These are phyloP conservation scores for Aspergillus bertholletiae DNA, from an alignment of 495 filamentous ascomycete genomes.

Conservation along the genomic window DNA sequence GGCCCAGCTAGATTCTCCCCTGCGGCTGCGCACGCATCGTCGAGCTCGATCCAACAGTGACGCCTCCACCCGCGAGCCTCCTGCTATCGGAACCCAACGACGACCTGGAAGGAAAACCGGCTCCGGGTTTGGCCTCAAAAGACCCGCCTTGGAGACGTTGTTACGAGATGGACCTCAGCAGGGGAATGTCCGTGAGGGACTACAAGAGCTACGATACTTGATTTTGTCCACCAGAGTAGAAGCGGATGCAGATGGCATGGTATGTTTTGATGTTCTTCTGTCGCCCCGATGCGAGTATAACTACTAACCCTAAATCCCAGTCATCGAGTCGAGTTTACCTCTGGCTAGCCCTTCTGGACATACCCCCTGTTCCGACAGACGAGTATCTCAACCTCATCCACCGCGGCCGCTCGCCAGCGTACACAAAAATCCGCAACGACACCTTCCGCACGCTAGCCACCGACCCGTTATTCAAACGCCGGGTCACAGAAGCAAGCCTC, in stretches of 20 bases:
- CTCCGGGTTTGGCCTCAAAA: conserved; percentile 52
- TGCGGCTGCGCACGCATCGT: conserved; percentile 42
- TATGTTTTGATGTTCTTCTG: conserved; percentile 32
- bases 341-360: conserved; percentile 88
- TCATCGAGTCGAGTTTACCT: conserved; percentile 92
- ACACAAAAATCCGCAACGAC: conserved; percentile 96
- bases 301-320: conserved; percentile 39
- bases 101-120: conserved; percentile 52
- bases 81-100: conserved; percentile 38
- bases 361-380: conserved; percentile 77
- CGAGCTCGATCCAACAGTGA: conserved; percentile 74
- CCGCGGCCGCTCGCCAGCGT: conserved; percentile 87
- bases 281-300: no score
- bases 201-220: conserved; percentile 71
- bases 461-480: conserved; percentile 90
- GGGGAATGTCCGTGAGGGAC: conserved; percentile 60
- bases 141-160: conserved; percentile 60
- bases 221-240: conserved; percentile 77
- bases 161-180: conserved; percentile 70
- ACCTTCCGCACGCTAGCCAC: conserved; percentile 95
- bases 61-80: conserved; percentile 44
- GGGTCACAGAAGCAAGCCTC: conserved; percentile 91
- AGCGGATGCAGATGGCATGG: conserved; percentile 88
- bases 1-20: conserved; percentile 19
- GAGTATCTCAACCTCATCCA: conserved; percentile 86